A percentile compares a stretch with the other conserved stretches of the same genome.
phyloP scores from a whole-genome alignment of 768 basidiomycete species.

The Agrocybe chaxingu region DNA sequence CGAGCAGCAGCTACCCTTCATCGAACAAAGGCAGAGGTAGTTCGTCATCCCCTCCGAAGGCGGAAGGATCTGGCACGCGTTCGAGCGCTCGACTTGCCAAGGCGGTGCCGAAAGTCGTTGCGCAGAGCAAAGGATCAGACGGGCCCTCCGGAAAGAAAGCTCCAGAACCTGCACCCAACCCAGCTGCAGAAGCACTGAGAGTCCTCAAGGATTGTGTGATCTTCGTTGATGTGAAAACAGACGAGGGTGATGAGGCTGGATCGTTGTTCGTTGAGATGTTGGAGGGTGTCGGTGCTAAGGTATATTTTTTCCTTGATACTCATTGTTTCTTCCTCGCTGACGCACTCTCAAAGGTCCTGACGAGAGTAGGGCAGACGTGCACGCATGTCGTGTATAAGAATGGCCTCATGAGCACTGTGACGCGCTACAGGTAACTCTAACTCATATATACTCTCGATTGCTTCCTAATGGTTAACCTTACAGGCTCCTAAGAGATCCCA shows the following conservation, averaged over 20 bases:
- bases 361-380: constrained; percentile 66
- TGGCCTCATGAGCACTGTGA: constrained; percentile 70
- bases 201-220: constrained; percentile 72
- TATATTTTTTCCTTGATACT: constrained; percentile 28
- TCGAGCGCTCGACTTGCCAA: constrained; percentile 32
- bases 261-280: constrained; percentile 83
- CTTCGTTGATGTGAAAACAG: constrained; percentile 86
- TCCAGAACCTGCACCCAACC: constrained; percentile 16
- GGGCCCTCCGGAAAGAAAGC: constrained; percentile 20
- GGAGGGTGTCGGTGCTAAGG: constrained; percentile 75
- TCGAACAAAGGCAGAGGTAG: constrained; percentile 17
- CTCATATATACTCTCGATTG: not conserved
- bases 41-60: constrained; percentile 11
- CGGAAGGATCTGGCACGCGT: constrained; percentile 17
- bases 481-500: constrained; percentile 62
- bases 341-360: constrained; percentile 43
- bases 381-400: constrained; percentile 89
- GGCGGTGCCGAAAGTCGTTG: constrained; percentile 15
- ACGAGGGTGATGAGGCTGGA: constrained; percentile 79
- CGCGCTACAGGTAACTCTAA: constrained; percentile 58
- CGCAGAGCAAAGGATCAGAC: constrained; percentile 11
- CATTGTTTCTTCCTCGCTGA: not conserved
- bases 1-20: constrained; percentile 34
- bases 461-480: not conserved
- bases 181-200: constrained; percentile 35